These are phyloP conservation scores for Paxillus ammoniavirescens DNA, from an alignment of 768 basidiomycete species.

Conservation along the genomic window DNA sequence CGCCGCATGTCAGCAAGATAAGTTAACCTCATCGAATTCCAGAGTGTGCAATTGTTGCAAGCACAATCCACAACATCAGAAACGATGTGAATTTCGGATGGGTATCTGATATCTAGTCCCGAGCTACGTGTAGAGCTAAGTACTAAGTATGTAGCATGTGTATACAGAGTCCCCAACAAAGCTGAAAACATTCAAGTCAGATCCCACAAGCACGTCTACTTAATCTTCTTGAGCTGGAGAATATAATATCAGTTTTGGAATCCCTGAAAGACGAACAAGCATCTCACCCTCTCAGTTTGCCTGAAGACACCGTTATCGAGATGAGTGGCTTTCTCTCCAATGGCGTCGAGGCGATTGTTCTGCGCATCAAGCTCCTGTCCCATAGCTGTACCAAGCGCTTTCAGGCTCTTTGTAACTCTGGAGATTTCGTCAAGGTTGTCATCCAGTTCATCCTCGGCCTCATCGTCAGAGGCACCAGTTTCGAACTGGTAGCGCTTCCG, in stretches of 20 bases:
- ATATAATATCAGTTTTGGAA: constrained; percentile 4
- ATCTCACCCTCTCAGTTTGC: constrained; percentile 77
- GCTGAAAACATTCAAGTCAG: not conserved
- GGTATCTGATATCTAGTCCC: constrained; percentile 28
- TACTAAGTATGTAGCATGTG: not conserved
- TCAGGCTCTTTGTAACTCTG: constrained; percentile 73
- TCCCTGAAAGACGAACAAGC: constrained; percentile 21
- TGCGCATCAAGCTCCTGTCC: constrained; percentile 87
- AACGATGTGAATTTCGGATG: not conserved
- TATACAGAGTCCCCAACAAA: not conserved
- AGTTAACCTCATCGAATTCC: too few species aligned
- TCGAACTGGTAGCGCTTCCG: constrained; percentile 91
- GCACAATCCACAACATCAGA: not conserved
- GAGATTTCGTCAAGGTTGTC: constrained; percentile 86
- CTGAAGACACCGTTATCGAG: constrained; percentile 74
- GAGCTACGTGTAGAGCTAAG: not conserved
- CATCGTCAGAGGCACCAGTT: constrained; percentile 85
- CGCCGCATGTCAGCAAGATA: too few species aligned
- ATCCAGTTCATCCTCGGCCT: constrained; percentile 92
- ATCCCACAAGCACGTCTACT: constrained; percentile 30
- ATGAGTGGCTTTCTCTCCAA: constrained; percentile 73
- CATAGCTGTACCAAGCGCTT: constrained; percentile 77
- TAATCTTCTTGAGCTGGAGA: constrained; percentile 59
- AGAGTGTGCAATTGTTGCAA: not conserved
- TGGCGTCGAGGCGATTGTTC: constrained; percentile 73